Conservation (phyloP, 139 green algal genomes). For the Pseudopediastrum boryanum region DNA sequence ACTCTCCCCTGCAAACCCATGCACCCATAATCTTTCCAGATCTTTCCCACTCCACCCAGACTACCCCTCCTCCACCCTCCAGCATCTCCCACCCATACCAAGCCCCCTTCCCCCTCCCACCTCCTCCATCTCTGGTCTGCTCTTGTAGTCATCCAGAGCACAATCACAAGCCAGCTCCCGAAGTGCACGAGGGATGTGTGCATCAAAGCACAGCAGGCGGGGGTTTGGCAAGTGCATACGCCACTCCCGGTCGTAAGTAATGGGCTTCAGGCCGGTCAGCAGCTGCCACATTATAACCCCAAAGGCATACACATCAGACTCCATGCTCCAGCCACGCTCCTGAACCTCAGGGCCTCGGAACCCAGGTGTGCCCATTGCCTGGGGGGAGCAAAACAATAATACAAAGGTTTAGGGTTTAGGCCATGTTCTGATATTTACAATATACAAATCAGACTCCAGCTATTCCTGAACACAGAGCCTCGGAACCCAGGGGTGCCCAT, state of each 20-base stretch:
- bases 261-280: constrained; percentile 27
- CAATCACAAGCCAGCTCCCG: too few species aligned
- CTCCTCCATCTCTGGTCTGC: too few species aligned
- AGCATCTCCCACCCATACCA: too few species aligned
- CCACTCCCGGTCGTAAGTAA: constrained; percentile 36
- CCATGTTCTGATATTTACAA: constrained; percentile 20
- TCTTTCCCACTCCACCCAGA: too few species aligned
- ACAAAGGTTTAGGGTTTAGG: too few species aligned
- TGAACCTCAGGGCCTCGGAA: constrained; percentile 31
- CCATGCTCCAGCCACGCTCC: constrained; percentile 30
- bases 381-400: too few species aligned
- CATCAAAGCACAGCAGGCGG: constrained; percentile 2
- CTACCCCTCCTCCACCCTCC: too few species aligned
- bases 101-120: too few species aligned
- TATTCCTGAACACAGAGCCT: constrained; percentile 23
- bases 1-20: too few species aligned
- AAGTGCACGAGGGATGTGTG: too few species aligned
- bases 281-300: constrained; percentile 30
- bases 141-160: too few species aligned
- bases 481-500: constrained; percentile 34
- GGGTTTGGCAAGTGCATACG: constrained; percentile 35
- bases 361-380: constrained; percentile 34
- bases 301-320: constrained; percentile 31
- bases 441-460: constrained; percentile 22
- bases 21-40: too few species aligned